These are phyloP conservation scores for Russula sp. DNA, from an alignment of 768 basidiomycete genomes.

Conservation along the genomic window DNA sequence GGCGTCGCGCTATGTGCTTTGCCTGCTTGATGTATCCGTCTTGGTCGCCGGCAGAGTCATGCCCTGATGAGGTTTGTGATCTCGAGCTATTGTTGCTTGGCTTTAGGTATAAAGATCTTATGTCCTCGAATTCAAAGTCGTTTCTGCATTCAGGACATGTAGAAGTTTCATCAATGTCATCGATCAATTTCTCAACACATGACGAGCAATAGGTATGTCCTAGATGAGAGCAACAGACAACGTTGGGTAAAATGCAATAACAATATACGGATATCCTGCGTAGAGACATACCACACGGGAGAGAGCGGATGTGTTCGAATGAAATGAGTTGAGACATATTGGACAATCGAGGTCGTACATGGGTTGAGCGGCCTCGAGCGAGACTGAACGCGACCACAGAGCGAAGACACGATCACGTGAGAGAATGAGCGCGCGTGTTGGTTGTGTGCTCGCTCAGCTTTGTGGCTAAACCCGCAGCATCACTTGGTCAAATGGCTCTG, in stretches of 20 bases:
- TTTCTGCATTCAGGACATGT: slow-evolving; percentile 22
- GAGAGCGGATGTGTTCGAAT: slow-evolving; percentile 14
- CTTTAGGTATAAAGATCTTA: slow-evolving; percentile 16
- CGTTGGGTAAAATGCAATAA: background rate
- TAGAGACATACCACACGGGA: slow-evolving; percentile 16
- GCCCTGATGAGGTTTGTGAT: background rate
- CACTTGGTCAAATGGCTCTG: slow-evolving; percentile 27
- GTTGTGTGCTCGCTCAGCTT: background rate
- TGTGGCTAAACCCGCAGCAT: background rate
- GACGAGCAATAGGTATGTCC: slow-evolving; percentile 23
- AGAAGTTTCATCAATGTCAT: background rate
- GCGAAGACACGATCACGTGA: slow-evolving; percentile 24
- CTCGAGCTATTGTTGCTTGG: background rate
- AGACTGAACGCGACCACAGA: too few relatives aligned
- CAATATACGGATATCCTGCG: background rate
- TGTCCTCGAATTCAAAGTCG: background rate
- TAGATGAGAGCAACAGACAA: background rate
- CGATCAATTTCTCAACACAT: slow-evolving; percentile 10
- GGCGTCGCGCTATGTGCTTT: slow-evolving; percentile 18
- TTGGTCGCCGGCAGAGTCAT: background rate
- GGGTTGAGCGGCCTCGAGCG: too few relatives aligned
- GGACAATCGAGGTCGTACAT: slow-evolving; percentile 19
- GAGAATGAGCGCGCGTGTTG: background rate
- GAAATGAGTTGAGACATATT: slow-evolving; percentile 22
- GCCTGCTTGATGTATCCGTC: slow-evolving; percentile 19